Base-by-base conservation (phyloP, 1,284 basidiomycete species). In the Ustilago xerochloae region DNA sequence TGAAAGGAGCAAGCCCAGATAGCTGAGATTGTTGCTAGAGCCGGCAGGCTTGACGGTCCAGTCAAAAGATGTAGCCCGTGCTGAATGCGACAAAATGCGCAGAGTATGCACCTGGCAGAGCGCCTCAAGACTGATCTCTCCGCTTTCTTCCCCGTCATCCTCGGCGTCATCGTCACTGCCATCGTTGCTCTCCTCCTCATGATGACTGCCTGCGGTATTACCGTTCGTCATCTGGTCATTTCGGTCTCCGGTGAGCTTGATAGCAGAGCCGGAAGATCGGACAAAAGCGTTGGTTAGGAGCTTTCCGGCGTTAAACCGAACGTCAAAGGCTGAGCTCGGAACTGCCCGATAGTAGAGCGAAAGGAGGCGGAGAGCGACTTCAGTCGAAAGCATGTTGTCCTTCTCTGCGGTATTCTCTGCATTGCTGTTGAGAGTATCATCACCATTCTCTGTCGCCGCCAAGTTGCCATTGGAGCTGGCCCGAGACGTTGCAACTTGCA, bases 221-320 rank as follows among this genome's bases (percentile, higher is more conserved):
- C 38, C 29, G 10, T 50, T 43, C 13, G 24, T 29, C 49, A 48
- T 51, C 13, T 46, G 43, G 20, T 29, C 35, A 22, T 57, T 59
- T 28, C 30, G 46, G 18, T 41, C 41, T 24, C 18, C 13, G 8
- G 48, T 8, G 18, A 33, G 12, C 28, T 18, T 18, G 0, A 28
- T 10, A 4, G 32, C n/a, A 7, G 43, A 5, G 16, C 36, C 43
- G 3, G 57, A 49, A 5, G 67, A 22, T 15, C 46, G 57, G 22
- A 80, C 64, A 29, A 87, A 85, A 47, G 88, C 87, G 53, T 87
- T 89, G 51, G 88, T 87, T 20, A 95, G 85, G 29, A 94, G 84
- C 80, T 93, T 93, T 13, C 93, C 93, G 18, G 91, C 89, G 82
- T 97, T 94, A 80, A 95, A 95, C 47, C 90, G 88, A 7, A 90